phyloP scores from a whole-genome alignment of 805 yeast species.

The Candida sithepensis region DNA sequence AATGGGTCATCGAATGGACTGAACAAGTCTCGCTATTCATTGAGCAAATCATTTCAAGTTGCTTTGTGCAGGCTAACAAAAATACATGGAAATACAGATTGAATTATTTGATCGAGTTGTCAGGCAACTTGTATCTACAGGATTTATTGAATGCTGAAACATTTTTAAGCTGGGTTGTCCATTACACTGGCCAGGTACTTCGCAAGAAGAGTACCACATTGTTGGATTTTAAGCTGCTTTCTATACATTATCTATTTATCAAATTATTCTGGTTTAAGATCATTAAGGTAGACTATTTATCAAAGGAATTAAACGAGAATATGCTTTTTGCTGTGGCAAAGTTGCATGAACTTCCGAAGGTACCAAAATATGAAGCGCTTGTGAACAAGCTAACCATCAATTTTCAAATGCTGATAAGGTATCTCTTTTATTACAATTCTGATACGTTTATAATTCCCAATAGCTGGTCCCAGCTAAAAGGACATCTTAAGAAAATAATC shows the following conservation, averaged over 20 bases:
- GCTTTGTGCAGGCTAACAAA: slow-evolving; percentile 26
- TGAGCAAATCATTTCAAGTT: slow-evolving; percentile 46
- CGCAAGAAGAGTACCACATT: slow-evolving; percentile 10
- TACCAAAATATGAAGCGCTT: slow-evolving; percentile 11
- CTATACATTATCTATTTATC: slow-evolving; percentile 45
- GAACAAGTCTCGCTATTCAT: slow-evolving; percentile 67
- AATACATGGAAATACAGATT: slow-evolving; percentile 47
- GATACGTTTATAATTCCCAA: slow-evolving; percentile 64
- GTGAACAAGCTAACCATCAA: slow-evolving; percentile 18
- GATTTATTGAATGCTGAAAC: slow-evolving; percentile 57
- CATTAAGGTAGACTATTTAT: slow-evolving; percentile 48
- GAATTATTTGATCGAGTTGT: slow-evolving; percentile 55
- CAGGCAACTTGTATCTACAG: slow-evolving; percentile 66
- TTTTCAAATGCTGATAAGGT: slow-evolving; percentile 34
- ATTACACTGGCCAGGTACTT: slow-evolving; percentile 37
- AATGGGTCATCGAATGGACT: slow-evolving; percentile 88
- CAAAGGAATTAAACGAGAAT: slow-evolving; percentile 63
- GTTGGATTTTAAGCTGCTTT: slow-evolving; percentile 21
- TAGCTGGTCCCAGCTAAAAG: slow-evolving; percentile 55
- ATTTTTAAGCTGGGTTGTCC: slow-evolving; percentile 63
- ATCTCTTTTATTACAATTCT: slow-evolving; percentile 45
- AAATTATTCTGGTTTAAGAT: slow-evolving; percentile 72
- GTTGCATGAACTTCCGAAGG: slow-evolving; percentile 17
- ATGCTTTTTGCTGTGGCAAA: slow-evolving; percentile 36
- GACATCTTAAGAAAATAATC: slow-evolving; percentile 41